Evolutionary conservation across 164 flowering plant species (phyloP).

Genomic region (Protea cynaroides): DNA sequence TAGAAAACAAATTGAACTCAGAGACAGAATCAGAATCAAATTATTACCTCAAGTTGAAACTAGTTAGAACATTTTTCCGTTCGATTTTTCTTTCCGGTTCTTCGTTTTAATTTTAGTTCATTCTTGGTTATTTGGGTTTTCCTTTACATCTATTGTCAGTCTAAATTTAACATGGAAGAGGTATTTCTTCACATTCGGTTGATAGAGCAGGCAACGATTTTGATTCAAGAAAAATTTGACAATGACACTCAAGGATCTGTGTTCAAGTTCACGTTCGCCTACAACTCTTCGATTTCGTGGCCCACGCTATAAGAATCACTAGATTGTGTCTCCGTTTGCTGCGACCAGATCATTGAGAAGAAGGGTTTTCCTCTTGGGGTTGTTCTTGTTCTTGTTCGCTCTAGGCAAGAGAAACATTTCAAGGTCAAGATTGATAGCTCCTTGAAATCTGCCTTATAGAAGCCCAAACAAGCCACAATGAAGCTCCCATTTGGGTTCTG

Average conservation of each 20-base stretch:
- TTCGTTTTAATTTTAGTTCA: not conserved
- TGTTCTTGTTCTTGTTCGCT: too few species aligned
- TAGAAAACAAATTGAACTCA: too few species aligned
- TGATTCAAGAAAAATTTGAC: constrained; percentile 57
- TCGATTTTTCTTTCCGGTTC: not conserved
- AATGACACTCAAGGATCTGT: constrained; percentile 46
- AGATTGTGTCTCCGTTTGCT: constrained; percentile 61
- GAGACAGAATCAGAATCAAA: constrained; percentile 77
- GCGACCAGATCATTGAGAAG: constrained; percentile 91
- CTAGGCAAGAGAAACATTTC: constrained; percentile 60
- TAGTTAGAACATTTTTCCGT: not conserved
- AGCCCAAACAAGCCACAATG: constrained; percentile 45
- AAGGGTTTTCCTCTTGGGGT: constrained; percentile 69
- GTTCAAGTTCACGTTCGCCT: constrained; percentile 78
- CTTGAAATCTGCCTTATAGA: constrained; percentile 57
- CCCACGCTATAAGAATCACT: constrained; percentile 69
- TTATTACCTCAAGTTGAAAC: constrained; percentile 70
- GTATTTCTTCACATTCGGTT: constrained; percentile 77
- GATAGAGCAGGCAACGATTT: constrained; percentile 67
- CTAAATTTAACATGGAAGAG: constrained; percentile 88
- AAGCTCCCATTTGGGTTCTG: constrained; percentile 92
- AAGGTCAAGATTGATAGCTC: constrained; percentile 55
- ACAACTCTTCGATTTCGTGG: constrained; percentile 75
- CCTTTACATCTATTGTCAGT: constrained; percentile 67
- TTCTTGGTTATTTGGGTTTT: not conserved